Base-by-base conservation (phyloP, 2,329 filamentous ascomycete genomes). In the Podosphaera leucotricha region DNA sequence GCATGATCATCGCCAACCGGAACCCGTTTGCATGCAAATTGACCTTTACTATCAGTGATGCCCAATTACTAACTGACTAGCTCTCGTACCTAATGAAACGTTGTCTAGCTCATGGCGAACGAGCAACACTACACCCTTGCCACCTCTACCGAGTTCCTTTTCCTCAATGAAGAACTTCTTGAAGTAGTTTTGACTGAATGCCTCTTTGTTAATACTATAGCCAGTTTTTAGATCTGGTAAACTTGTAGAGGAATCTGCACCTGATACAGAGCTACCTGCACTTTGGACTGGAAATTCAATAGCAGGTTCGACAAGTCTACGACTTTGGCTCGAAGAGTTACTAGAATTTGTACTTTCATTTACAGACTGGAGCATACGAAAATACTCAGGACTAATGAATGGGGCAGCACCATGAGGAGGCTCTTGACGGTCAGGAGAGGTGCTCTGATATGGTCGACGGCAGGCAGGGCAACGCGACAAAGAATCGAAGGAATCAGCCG, bases 1-100 rank as follows among this genome's bases (percentile, higher is more conserved):
- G 77, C 75, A 55, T 94, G 87, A 54, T 95, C 83, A 55, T 98
- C 80, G 13, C 90, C 82, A 2, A 98, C 90, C 0, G 90, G 92
- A 0, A 98, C 86, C 39, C 92, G 75, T 62, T 98, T 98, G 66
- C 90, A 98, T 11, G 90, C 90, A 60, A 92, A 98, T 50, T 90
- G 72, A 1, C 90, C 53, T 52, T 37, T 6, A 19, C 8, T 41
- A 37, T 53, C 40, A 57, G 54, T 41, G 10, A 22, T 16, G 4
- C 24, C 6, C 11, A 10, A 2, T 7, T 28, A 13, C 2, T 7
- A 10, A 44, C 39, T 10, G 16, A 30, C 7, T 10, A 15, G 16
- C 19, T 18, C 37, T 4, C 43, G 45, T 52, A 57, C 60, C 90
- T 1, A 98, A 67, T 26, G 77, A 72, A 38, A 92, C 87, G 19